phyloP scores from a whole-genome alignment of 208 protist genomes.

The Wallacemonas sp. region DNA sequence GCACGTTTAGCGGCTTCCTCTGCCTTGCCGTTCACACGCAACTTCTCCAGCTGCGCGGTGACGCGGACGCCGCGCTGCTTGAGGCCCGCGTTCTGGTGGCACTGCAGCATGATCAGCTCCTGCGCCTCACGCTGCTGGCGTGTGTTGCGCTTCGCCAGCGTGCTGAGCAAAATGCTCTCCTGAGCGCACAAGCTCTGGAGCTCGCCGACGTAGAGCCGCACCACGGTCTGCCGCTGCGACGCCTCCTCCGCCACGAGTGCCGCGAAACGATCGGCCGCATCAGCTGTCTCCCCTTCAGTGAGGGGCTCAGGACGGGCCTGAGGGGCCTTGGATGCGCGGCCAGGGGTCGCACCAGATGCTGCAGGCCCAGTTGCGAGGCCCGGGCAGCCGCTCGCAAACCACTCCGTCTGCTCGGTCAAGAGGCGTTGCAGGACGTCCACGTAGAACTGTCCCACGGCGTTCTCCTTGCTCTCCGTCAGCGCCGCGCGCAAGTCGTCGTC shows the following conservation, averaged over 20 bases:
- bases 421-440: slow-evolving; percentile 26
- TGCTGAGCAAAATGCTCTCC: slow-evolving; percentile 18
- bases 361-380: neutral
- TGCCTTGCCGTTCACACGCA: neutral
- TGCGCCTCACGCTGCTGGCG: slow-evolving; percentile 23
- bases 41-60: slow-evolving; percentile 17
- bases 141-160: slow-evolving; percentile 21
- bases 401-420: slow-evolving; percentile 41
- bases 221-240: slow-evolving; percentile 18
- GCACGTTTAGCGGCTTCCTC: neutral
- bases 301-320: no score
- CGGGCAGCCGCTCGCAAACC: slow-evolving; percentile 19
- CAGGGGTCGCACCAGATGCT: no score
- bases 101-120: slow-evolving; percentile 35
- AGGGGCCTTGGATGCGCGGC: no score
- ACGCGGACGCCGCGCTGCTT: slow-evolving; percentile 12
- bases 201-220: slow-evolving; percentile 32
- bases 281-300: no score
- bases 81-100: slow-evolving; percentile 26
- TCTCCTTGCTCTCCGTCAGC: slow-evolving; percentile 44
- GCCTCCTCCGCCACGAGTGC: slow-evolving; percentile 22
- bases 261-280: neutral
- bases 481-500: slow-evolving; percentile 33
- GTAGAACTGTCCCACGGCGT: slow-evolving; percentile 46
- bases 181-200: slow-evolving; percentile 21